phyloP scores from a whole-genome alignment of 768 basidiomycete genomes.

The Lactifluus rugatus region DNA sequence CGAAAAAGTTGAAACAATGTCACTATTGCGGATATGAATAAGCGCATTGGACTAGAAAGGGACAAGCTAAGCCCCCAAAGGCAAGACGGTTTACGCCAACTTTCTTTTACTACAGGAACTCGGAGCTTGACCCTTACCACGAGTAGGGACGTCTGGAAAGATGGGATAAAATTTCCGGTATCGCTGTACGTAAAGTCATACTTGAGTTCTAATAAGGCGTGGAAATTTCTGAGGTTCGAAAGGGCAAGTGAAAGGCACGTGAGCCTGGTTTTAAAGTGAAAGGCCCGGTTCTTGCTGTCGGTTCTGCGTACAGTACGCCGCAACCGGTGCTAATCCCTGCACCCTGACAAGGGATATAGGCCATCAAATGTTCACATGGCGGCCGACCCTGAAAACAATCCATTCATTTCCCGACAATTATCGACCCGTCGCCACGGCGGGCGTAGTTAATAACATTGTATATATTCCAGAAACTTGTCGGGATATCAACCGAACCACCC shows the following conservation, averaged over 20 bases:
- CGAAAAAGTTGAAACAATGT: constrained; percentile 1
- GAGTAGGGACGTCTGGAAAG: not conserved
- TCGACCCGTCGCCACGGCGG: not conserved
- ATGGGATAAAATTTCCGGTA: not conserved
- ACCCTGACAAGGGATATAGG: not conserved
- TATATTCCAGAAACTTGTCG: not conserved
- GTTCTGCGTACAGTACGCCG: not conserved
- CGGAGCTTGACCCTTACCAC: not conserved
- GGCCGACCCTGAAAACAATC: not conserved
- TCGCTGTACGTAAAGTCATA: constrained; percentile 3
- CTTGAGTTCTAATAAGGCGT: not conserved
- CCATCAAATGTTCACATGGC: not conserved
- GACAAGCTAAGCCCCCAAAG: not conserved
- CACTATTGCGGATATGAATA: not conserved
- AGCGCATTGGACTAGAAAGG: not conserved
- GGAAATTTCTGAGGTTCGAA: not conserved
- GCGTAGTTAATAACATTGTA: not conserved
- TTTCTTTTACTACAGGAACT: not conserved
- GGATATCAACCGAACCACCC: not conserved
- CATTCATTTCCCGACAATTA: not conserved
- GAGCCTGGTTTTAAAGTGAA: not conserved
- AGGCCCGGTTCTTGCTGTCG: not conserved
- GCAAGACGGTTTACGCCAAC: not conserved
- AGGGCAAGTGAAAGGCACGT: not conserved
- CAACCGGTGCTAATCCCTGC: not conserved